Evolutionary conservation across 2,329 filamentous ascomycete genomes (phyloP).

Genomic region (Colletotrichum sidae): DNA sequence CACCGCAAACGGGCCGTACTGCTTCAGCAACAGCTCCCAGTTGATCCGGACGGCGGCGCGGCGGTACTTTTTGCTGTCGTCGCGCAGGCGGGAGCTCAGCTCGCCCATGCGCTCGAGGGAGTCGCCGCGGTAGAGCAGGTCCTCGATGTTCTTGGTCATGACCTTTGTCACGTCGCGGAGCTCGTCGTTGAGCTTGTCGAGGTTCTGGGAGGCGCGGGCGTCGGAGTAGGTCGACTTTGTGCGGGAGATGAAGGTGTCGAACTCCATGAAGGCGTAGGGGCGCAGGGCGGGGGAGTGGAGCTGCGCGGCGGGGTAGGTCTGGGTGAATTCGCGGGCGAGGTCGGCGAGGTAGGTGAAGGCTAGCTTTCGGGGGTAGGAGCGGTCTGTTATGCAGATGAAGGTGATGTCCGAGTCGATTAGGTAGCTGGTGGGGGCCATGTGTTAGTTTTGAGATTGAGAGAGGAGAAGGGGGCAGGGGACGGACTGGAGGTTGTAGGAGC

Average conservation of each 20-base stretch:
- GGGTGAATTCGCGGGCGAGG: constrained; percentile 89
- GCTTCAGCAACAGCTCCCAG: constrained; percentile 95
- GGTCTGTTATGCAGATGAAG: constrained; percentile 94
- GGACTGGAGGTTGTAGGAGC: constrained; percentile 86
- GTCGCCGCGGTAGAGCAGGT: constrained; percentile 93
- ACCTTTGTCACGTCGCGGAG: constrained; percentile 97
- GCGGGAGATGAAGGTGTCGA: constrained; percentile 95
- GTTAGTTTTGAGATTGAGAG: neutral
- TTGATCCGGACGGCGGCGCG: constrained; percentile 95
- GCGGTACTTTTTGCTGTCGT: constrained; percentile 95
- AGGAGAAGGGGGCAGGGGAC: constrained; percentile 42
- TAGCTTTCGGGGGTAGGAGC: constrained; percentile 95
- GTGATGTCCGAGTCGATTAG: constrained; percentile 84
- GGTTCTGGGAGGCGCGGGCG: constrained; percentile 87
- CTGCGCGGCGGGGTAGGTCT: constrained; percentile 80
- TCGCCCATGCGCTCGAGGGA: constrained; percentile 97
- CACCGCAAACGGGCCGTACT: constrained; percentile 92
- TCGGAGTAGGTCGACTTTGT: constrained; percentile 96
- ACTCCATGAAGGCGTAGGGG: constrained; percentile 97
- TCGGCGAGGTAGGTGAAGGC: constrained; percentile 98
- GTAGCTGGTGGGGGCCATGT: constrained; percentile 69
- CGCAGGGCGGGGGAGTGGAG: constrained; percentile 81
- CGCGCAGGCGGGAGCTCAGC: constrained; percentile 85
- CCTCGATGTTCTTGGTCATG: constrained; percentile 99
- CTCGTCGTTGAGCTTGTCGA: constrained; percentile 96